Evolutionary conservation across 805 yeast species (phyloP).

Genomic region (Naumovozyma dairenensis): DNA sequence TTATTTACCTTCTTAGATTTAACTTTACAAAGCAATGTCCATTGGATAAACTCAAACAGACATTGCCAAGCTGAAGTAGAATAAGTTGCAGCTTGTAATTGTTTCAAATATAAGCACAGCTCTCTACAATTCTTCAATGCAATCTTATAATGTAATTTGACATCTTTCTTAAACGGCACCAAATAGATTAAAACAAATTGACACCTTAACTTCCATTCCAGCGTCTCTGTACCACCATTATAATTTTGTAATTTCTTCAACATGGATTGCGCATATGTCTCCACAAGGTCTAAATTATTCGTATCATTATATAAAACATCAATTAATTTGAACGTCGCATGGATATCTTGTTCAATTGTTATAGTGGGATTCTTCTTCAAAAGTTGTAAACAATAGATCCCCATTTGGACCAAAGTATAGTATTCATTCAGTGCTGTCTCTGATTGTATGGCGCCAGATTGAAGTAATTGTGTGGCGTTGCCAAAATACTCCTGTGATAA

Average conservation of each 20-base stretch:
- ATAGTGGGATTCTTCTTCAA: conserved; percentile 11
- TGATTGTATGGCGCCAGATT: too few relatives aligned
- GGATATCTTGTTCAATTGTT: conserved; percentile 21
- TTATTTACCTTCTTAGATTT: background rate
- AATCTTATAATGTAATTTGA: conserved; percentile 14
- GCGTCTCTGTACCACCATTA: conserved; percentile 6
- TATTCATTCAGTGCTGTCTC: conserved; percentile 26
- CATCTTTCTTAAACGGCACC: conserved; percentile 12
- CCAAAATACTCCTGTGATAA: too few relatives aligned
- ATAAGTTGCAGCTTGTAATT: background rate
- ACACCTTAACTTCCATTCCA: conserved; percentile 14
- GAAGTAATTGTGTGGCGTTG: too few relatives aligned
- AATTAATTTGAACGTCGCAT: conserved; percentile 20
- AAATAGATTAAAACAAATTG: conserved; percentile 15
- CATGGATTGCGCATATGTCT: conserved; percentile 18
- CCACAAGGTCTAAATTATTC: conserved; percentile 21
- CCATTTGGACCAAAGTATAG: conserved; percentile 24
- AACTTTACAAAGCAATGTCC: background rate
- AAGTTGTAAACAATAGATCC: conserved; percentile 17
- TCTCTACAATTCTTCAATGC: conserved; percentile 20
- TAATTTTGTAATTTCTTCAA: conserved; percentile 20
- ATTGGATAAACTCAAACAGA: background rate
- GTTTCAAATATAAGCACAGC: conserved; percentile 8
- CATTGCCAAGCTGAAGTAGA: background rate
- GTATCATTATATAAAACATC: conserved; percentile 25